Percentiles rank a stretch among this genome's conserved stretches.
These are phyloP conservation scores for Eucalyptus shirleyi DNA, from an alignment of 345 rosid species.

Conservation along the genomic window DNA sequence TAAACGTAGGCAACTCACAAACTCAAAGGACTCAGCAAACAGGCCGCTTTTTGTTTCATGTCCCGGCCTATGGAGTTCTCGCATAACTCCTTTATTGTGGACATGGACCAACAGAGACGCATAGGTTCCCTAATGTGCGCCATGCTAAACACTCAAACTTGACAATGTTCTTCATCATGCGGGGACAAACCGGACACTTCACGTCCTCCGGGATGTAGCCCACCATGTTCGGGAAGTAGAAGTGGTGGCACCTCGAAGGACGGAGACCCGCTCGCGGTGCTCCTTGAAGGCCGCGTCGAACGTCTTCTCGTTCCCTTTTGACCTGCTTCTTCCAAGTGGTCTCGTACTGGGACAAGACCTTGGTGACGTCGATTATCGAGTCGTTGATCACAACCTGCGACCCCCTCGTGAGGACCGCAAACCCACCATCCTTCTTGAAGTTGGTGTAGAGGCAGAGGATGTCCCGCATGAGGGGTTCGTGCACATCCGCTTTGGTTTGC, in stretches of 20 bases:
- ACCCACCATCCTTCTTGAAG: conserved; percentile 1
- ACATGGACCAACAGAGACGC: neutral
- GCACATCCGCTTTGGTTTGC: neutral
- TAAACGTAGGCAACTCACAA: neutral
- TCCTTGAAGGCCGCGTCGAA: neutral
- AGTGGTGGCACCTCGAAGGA: neutral
- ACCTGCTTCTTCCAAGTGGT: neutral
- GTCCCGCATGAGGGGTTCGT: neutral
- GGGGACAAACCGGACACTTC: neutral
- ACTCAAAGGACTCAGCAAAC: neutral
- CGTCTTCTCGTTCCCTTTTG: neutral
- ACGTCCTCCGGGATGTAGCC: conserved; percentile 1
- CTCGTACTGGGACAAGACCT: neutral
- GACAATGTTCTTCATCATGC: neutral
- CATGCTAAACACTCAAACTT: neutral
- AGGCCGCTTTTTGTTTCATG: neutral
- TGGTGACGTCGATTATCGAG: neutral
- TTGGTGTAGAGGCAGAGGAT: neutral
- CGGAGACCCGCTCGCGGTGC: neutral
- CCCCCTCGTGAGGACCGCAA: neutral
- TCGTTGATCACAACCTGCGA: neutral
- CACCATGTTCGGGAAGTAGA: neutral
- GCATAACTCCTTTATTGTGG: neutral
- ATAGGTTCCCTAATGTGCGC: neutral
- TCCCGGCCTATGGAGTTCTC: neutral